Percentiles rank a stretch among this genome's conserved stretches.
Conservation (phyloP, 106 monocot species). For the Agapanthus africanus region DNA sequence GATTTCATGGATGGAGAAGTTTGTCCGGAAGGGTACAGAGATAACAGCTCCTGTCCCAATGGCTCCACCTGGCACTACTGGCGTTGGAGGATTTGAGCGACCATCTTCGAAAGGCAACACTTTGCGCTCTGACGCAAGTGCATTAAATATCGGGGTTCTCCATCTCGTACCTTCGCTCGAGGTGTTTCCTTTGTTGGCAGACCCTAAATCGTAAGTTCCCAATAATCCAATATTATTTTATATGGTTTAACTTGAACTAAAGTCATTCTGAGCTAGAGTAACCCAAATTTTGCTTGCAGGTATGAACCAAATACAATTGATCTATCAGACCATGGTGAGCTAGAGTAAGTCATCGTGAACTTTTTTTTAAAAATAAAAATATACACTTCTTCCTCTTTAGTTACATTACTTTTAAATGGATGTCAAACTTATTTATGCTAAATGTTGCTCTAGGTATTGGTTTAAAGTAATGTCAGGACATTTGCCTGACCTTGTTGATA, state of each 20-base stretch:
- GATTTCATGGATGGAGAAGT: slow-evolving; percentile 99
- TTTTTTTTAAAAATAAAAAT: slow-evolving; percentile 2
- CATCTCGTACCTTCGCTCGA: slow-evolving; percentile 93
- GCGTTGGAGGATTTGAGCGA: slow-evolving; percentile 95
- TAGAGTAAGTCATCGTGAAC: slow-evolving; percentile 58
- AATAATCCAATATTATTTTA: not conserved
- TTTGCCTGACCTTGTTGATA: slow-evolving; percentile 92
- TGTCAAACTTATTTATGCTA: not conserved
- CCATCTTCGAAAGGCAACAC: slow-evolving; percentile 77
- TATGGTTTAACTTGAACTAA: not conserved
- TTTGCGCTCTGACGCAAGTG: slow-evolving; percentile 91
- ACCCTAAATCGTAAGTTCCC: slow-evolving; percentile 65
- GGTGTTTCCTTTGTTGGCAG: slow-evolving; percentile 84
- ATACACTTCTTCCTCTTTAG: not conserved
- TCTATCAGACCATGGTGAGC: slow-evolving; percentile 72
- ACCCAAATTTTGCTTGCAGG: slow-evolving; percentile 37
- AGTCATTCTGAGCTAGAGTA: no score
- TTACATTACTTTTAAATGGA: not conserved
- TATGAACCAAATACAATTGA: slow-evolving; percentile 99
- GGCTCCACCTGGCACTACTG: slow-evolving; percentile 90
- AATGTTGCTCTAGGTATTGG: slow-evolving; percentile 71
- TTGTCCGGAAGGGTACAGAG: slow-evolving; percentile 83
- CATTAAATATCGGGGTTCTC: slow-evolving; percentile 90
- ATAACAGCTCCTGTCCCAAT: slow-evolving; percentile 94
- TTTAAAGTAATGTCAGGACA: slow-evolving; percentile 78